These are phyloP conservation scores for Septoria linicola DNA, from an alignment of 2,329 filamentous ascomycete species.

Conservation along the genomic window DNA sequence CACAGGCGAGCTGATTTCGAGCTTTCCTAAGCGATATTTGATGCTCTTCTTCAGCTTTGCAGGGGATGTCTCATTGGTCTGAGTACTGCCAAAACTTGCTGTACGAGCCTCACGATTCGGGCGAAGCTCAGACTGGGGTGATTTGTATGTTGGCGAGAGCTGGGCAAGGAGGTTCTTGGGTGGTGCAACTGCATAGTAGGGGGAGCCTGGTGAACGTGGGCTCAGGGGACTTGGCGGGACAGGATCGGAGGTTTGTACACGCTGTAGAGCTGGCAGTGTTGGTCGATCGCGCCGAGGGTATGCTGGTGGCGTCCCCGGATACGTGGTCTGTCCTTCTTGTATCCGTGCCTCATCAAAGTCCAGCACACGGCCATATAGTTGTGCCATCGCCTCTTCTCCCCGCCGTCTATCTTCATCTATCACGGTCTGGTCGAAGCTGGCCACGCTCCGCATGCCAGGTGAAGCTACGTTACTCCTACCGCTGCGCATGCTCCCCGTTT, in stretches of 20 bases:
- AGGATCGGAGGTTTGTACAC: constrained; percentile 25
- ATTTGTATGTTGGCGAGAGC: constrained; percentile 15
- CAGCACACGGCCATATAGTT: constrained; percentile 89
- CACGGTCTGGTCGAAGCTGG: constrained; percentile 71
- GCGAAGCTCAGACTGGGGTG: constrained; percentile 18
- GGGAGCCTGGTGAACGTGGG: constrained; percentile 38
- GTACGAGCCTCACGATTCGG: constrained; percentile 30
- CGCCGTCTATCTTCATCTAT: constrained; percentile 71
- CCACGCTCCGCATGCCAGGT: constrained; percentile 57
- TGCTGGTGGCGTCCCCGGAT: constrained; percentile 1
- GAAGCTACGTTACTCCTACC: constrained; percentile 47
- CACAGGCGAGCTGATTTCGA: constrained; percentile 59
- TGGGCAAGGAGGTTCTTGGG: constrained; percentile 9
- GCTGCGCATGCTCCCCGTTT: constrained; percentile 29
- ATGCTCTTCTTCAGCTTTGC: constrained; percentile 37
- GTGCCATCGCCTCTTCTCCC: constrained; percentile 80
- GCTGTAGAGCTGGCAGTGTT: constrained; percentile 4
- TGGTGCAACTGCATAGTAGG: constrained; percentile 40
- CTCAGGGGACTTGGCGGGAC: constrained; percentile 41
- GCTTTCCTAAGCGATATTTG: constrained; percentile 18
- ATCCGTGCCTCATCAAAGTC: constrained; percentile 44
- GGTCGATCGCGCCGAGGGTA: constrained; percentile 6
- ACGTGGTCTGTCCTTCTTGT: too few relatives aligned
- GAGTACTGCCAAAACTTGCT: constrained; percentile 43
- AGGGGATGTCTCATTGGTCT: constrained; percentile 36